Evolutionary conservation across 2,329 filamentous ascomycete species (phyloP).

Genomic region (Xylariaceae sp.): DNA sequence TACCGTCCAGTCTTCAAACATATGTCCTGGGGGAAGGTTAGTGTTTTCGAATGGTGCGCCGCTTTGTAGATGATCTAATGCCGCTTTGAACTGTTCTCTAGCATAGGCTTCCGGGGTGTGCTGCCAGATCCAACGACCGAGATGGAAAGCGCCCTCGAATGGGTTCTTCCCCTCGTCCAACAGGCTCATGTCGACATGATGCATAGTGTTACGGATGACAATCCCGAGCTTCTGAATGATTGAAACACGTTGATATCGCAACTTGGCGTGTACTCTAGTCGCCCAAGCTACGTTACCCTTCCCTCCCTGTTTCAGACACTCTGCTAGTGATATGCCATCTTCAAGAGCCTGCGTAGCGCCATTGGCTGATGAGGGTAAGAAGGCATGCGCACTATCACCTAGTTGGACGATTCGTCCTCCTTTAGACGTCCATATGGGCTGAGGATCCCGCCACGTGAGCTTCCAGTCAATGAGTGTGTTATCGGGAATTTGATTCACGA

Average conservation of each 20-base stretch:
- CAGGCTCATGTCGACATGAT: constrained; percentile 17
- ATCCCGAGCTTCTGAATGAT: constrained; percentile 22
- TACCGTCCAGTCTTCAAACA: constrained; percentile 28
- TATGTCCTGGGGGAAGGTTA: constrained; percentile 27
- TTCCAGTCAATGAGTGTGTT: constrained; percentile 38
- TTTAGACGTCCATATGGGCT: constrained; percentile 30
- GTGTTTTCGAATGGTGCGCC: constrained; percentile 28
- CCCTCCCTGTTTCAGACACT: constrained; percentile 29
- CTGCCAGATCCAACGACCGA: constrained; percentile 22
- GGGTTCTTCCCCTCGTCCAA: constrained; percentile 12
- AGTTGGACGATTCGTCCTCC: constrained; percentile 30
- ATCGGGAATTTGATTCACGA: constrained; percentile 13
- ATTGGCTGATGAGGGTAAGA: constrained; percentile 34
- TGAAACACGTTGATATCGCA: constrained; percentile 20
- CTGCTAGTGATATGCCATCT: constrained; percentile 31
- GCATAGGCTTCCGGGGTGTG: constrained; percentile 32
- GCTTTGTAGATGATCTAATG: constrained; percentile 19
- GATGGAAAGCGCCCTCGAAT: constrained; percentile 5
- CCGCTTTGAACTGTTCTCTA: constrained; percentile 25
- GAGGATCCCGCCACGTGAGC: constrained; percentile 34
- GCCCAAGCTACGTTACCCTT: constrained; percentile 8
- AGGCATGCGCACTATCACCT: constrained; percentile 35
- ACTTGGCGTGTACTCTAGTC: constrained; percentile 10
- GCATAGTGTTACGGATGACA: constrained; percentile 18
- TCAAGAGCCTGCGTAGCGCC: constrained; percentile 36